Base-by-base conservation (phyloP, 176 grass and related monocot genomes). In the Zizania latifolia region DNA sequence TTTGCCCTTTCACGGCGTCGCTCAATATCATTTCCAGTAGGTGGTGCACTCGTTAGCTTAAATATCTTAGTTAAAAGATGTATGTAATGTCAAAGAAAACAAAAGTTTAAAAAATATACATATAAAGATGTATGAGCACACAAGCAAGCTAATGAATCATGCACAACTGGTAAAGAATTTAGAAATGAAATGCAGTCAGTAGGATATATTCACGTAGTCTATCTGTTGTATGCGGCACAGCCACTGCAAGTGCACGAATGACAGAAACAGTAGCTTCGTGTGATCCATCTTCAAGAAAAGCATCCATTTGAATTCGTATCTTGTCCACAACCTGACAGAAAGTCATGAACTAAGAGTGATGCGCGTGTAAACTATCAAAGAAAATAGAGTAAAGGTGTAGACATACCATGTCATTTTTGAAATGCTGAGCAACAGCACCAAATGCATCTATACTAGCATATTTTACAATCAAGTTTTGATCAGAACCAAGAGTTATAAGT, bases 171-270 rank as follows among this genome's bases (percentile, higher is more conserved):
- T 38, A 44, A 66, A 78, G 46, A 39, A 83, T 74, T 10, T 23
- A 76, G 76, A 62, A 10, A 79, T 81, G 17, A 68, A 71, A 76
- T 40, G 34, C 15, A 78, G 24, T 74, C 28, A 45, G 68, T 58
- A 94, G 94, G 94, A 98, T 98, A 98, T 98, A 98, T 98, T 98
- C 91, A 79, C 84, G 88, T 69, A 98, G 86, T 82, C 84, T 87
- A 78, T 98, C 86, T 75, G 89, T 92, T 79, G 94, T 92, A 88
- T 98, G 86, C 36, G 94, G 88, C 67, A 93, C 84, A 17, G 94
- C 88, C 28, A 84, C 90, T 64, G 86, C 71, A 77, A 98, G 75
- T 63, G 94, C 83, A 90, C 68, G 89, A 68, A 98, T 86, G 77
- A 94, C 94, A 83, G 91, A 94, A 65, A 88, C 44, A 70, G 82